phyloP scores from a whole-genome alignment of 352 stramenopile species.

The Pythium utonaiense region DNA sequence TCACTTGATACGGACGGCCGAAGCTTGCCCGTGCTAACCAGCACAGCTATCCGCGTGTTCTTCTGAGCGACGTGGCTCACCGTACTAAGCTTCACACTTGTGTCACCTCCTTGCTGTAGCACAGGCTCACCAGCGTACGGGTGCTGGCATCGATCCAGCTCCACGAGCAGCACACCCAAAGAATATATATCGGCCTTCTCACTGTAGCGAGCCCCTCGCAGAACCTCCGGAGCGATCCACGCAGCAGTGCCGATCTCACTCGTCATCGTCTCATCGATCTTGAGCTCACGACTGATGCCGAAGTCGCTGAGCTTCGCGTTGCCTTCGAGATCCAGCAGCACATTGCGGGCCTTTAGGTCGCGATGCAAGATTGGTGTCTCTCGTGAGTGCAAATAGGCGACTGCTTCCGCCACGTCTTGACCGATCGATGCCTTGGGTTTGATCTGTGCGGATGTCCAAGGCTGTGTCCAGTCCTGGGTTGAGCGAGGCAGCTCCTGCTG shows the following conservation, averaged over 20 bases:
- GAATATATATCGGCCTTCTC: conserved; percentile 30
- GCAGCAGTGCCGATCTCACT: conserved; percentile 20
- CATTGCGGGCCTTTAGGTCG: conserved; percentile 18
- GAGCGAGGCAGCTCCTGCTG: neutral
- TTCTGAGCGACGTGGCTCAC: neutral
- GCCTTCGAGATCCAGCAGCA: conserved; percentile 7
- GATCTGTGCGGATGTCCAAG: neutral
- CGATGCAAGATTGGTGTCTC: conserved; percentile 13
- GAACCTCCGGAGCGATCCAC: conserved; percentile 26
- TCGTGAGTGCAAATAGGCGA: conserved; percentile 19
- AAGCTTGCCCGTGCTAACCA: neutral
- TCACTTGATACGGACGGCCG: neutral
- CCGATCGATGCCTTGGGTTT: neutral
- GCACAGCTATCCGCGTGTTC: neutral
- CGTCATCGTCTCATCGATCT: conserved; percentile 20
- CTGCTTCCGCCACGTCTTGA: conserved; percentile 11
- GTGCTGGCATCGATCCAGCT: conserved; percentile 18
- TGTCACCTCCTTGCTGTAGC: neutral
- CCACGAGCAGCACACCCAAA: conserved; percentile 22
- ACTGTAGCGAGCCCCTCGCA: conserved; percentile 24
- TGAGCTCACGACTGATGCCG: conserved; percentile 10
- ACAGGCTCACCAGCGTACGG: conserved; percentile 1
- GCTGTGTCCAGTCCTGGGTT: neutral
- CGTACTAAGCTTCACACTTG: neutral
- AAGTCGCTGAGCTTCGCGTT: conserved; percentile 12